Evolutionary conservation across 2,329 filamentous ascomycete species (phyloP), one percentile per base, ranked within the genome.

Genomic region (Aspergillus clavatus): DNA sequence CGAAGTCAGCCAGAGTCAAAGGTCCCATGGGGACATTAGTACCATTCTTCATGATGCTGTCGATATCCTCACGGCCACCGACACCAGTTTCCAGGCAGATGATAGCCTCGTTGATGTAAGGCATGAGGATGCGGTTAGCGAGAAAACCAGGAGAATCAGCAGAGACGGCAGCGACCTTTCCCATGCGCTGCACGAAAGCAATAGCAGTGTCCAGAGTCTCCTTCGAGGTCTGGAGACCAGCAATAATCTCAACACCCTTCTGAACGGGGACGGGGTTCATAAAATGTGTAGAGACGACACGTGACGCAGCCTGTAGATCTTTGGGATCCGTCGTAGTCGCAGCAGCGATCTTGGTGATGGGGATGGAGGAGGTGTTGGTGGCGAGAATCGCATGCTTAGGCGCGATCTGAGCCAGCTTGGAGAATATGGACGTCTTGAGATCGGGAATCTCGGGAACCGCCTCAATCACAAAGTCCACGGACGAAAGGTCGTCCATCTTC

Each of bases 1-100:
- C 97, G 62, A 98, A 98, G 69, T 98, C 93, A 2, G 93, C 93
- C 59, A 98, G 72, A 60, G 89, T 84, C 54, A 98, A 75, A 7
- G 93, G 93, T 0, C 93, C 93, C 93, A 98, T 98, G 19, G 93
- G 93, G 31, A 98, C 93, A 63, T 95, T 95, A 18, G 93, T 98
- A 38, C 93, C 93, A 59, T 96, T 96, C 80, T 95, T 97, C 93
- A 98, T 98, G 60, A 98, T 98, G 54, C 80, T 84, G 64, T 98
- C 93, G 55, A 98, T 98, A 53, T 91, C 87, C 62, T 97, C 90
- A 57, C 87, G 85, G 53, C 81, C 79, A 14, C 93, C 93, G 0
- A 98, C 83, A 3, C 88, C 87, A 0, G 93, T 96, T 72, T 98
- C 93, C 11, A 98, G 76, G 69, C 93, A 98, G 53, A 95, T 91